phyloP scores from a whole-genome alignment of 2,329 filamentous ascomycete genomes.

The Ceratocystis albifundus region DNA sequence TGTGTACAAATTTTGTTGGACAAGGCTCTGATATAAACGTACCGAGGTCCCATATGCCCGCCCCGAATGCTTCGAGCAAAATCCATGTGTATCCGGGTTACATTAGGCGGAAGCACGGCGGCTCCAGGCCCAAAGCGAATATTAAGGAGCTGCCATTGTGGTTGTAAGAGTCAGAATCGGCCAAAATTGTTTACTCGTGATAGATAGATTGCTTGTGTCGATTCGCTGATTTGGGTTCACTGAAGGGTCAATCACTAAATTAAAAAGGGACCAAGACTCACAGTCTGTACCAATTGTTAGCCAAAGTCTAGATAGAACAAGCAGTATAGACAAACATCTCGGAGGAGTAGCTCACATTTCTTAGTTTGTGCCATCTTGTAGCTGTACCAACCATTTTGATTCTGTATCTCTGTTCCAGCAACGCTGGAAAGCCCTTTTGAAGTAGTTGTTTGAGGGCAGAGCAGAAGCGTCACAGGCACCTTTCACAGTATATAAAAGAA shows the following conservation, averaged over 20 bases:
- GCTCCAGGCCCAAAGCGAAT: conserved; percentile 76
- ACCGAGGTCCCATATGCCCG: conserved; percentile 66
- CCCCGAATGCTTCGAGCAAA: conserved; percentile 51
- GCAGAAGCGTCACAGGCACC: not conserved
- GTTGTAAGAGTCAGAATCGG: conserved; percentile 20
- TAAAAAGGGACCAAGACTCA: not conserved
- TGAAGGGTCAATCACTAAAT: no score
- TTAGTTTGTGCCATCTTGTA: conserved; percentile 56
- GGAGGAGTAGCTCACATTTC: conserved; percentile 42
- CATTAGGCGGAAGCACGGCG: conserved; percentile 62
- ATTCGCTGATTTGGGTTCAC: not conserved
- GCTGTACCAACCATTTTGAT: conserved; percentile 36
- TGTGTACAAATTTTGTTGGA: conserved; percentile 24
- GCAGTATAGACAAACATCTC: not conserved
- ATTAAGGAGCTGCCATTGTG: conserved; percentile 49
- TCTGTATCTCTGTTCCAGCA: not conserved
- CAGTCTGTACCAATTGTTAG: not conserved
- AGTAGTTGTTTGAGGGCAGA: not conserved
- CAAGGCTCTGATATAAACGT: conserved; percentile 27
- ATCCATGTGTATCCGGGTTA: conserved; percentile 63
- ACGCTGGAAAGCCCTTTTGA: not conserved
- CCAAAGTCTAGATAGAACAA: not conserved
- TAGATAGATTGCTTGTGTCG: not conserved
- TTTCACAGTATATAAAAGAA: not conserved
- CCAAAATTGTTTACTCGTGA: not conserved